Base-by-base conservation (phyloP, 2,329 filamentous ascomycete genomes). In the Rhinocladiella mackenziei region DNA sequence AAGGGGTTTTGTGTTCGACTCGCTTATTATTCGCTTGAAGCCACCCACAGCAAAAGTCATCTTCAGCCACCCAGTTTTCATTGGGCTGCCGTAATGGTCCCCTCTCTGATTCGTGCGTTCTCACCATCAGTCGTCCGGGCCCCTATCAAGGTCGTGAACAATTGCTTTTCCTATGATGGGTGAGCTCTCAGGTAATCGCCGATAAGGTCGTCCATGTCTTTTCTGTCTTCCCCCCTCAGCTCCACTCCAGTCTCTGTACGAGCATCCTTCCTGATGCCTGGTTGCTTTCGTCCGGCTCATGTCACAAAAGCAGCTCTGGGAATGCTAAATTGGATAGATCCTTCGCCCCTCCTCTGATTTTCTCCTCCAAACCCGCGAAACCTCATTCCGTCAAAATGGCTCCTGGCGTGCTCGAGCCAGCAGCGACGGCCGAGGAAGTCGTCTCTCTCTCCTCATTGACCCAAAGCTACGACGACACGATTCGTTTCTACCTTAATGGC, bases 401-500 rank as follows among this genome's bases (percentile, higher is more conserved):
- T 41, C 77, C 79, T 26, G 76, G 76, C 35, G 65, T 77, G 38
- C 62, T 77, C 10, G 59, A 60, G 39, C 62, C 65, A 18, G 72
- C 73, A 10, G 73, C 72, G 28, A 62, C 69, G 2, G 56, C 62
- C 15, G 63, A 71, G 25, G 68, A 70, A 45, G 62, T 66, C 37
- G 61, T 62, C 28, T 68, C 72, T 30, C 68, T 86, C 26, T 66
- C 74, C 31, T 69, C 78, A 13, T 67, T 96, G 38, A 92, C 86
- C 1, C 80, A 83, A 40, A 67, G 75, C 34, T 97, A 87, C 65
- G 84, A 95, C 60, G 88, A 96, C 64, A 91, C 86, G 1, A 73
- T 97, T 47, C 78, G 84, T 13, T 97, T 97, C 72, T 97, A 89
- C 63, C 79, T 98, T 39, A 98, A 98, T 63, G 92, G 92, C 51